Percentiles rank a stretch among this genome's conserved stretches.
These are phyloP conservation scores for Camellia sinensis DNA, from an alignment of 148 eudicot genomes.

Conservation along the genomic window DNA sequence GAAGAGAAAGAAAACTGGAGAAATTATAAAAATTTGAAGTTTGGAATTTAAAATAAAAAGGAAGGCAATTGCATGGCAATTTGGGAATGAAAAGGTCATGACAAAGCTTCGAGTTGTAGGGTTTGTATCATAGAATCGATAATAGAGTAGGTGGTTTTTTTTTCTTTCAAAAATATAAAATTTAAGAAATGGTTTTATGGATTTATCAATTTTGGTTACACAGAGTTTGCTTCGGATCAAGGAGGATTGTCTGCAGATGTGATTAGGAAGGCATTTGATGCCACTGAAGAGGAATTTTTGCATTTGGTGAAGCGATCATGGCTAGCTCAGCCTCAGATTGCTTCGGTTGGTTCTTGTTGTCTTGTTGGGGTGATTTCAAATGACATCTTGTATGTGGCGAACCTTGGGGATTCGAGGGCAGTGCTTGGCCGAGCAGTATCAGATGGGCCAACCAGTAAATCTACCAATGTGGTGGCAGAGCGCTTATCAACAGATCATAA, in stretches of 20 bases:
- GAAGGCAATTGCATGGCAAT: too few relatives aligned
- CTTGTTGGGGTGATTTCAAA: neutral
- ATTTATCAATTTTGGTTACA: neutral
- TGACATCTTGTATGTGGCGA: neutral
- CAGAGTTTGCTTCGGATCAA: neutral
- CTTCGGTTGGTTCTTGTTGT: neutral
- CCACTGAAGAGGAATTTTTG: neutral
- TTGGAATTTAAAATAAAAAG: too few relatives aligned
- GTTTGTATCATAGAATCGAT: too few relatives aligned
- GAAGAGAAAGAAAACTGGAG: too few relatives aligned
- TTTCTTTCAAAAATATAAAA: too few relatives aligned
- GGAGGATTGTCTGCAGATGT: constrained; percentile 6
- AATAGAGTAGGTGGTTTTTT: too few relatives aligned
- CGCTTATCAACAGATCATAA: neutral
- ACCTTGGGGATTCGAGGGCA: neutral
- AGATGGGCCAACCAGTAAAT: neutral
- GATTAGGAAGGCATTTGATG: neutral
- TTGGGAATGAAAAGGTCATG: too few relatives aligned
- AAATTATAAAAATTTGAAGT: too few relatives aligned
- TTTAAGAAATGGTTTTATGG: neutral
- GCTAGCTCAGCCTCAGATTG: neutral
- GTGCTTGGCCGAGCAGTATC: neutral
- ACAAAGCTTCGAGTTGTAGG: too few relatives aligned
- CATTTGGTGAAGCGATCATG: constrained; percentile 2
- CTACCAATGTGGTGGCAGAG: neutral